Percentiles rank a stretch among this genome's conserved stretches.
phyloP scores from a whole-genome alignment of 2,329 filamentous ascomycete genomes.

The Alternaria brassicae region DNA sequence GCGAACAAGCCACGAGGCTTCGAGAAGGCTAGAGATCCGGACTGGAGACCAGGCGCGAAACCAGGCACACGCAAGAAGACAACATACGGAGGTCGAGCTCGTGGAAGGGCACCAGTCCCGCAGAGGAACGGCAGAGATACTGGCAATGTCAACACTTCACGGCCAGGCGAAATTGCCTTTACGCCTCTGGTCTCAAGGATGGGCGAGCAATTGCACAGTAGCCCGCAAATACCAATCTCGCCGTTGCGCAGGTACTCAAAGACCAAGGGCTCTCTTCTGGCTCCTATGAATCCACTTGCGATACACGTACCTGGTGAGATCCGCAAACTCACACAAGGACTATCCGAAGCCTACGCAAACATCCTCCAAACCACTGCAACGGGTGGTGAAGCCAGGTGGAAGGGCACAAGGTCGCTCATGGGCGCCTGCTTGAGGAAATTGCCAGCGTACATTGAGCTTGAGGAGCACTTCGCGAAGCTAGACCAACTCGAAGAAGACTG shows the following conservation, averaged over 20 bases:
- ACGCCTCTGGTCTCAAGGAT: slow-evolving; percentile 47
- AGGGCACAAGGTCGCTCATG: slow-evolving; percentile 50
- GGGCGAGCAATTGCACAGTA: slow-evolving; percentile 35
- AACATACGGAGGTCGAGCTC: slow-evolving; percentile 43
- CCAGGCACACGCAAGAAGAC: slow-evolving; percentile 37
- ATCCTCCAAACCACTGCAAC: slow-evolving; percentile 42
- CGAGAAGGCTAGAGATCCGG: slow-evolving; percentile 45
- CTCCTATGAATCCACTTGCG: slow-evolving; percentile 29
- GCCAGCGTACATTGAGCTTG: slow-evolving; percentile 51
- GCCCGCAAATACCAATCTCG: slow-evolving; percentile 39
- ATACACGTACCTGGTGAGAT: slow-evolving; percentile 34
- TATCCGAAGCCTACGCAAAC: slow-evolving; percentile 45
- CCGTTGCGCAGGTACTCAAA: slow-evolving; percentile 34
- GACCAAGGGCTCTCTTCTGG: slow-evolving; percentile 34
- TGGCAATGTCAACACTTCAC: slow-evolving; percentile 14
- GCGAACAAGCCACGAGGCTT: slow-evolving; percentile 42
- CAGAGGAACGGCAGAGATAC: slow-evolving; percentile 1
- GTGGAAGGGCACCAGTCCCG: slow-evolving; percentile 21
- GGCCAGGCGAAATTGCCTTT: slow-evolving; percentile 46
- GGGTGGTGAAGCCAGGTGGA: slow-evolving; percentile 30
- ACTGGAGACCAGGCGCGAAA: slow-evolving; percentile 45
- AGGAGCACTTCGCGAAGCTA: slow-evolving; percentile 48
- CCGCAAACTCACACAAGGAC: slow-evolving; percentile 40
- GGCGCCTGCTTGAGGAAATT: slow-evolving; percentile 50
- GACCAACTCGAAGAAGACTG: slow-evolving; percentile 39